phyloP scores from a whole-genome alignment of 352 stramenopile species.

The Blastocystis sp. region DNA sequence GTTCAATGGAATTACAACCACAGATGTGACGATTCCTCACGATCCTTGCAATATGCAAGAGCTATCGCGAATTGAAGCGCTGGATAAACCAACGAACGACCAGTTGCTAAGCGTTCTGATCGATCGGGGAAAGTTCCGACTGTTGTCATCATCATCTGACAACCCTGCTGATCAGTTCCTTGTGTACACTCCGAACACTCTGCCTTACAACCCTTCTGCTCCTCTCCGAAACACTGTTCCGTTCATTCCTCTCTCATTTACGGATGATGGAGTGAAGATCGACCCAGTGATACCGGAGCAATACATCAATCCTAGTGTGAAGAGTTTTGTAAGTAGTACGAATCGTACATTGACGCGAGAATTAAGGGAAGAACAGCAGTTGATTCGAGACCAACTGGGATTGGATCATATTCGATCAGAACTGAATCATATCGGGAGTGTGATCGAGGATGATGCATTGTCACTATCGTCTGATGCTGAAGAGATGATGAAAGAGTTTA shows the following conservation, averaged over 20 bases:
- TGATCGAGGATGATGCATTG: slow-evolving; percentile 30
- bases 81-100: neutral
- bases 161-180: slow-evolving; percentile 41
- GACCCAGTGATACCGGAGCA: slow-evolving; percentile 1
- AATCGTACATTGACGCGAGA: neutral
- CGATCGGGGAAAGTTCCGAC: slow-evolving; percentile 7
- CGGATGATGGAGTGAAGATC: neutral
- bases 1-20: slow-evolving; percentile 36
- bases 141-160: slow-evolving; percentile 3
- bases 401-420: slow-evolving; percentile 33
- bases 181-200: slow-evolving; percentile 47
- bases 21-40: neutral
- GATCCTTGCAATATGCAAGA: neutral
- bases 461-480: slow-evolving; percentile 19
- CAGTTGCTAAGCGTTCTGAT: neutral
- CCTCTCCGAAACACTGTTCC: slow-evolving; percentile 34
- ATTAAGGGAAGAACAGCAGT: neutral
- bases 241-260: slow-evolving; percentile 25
- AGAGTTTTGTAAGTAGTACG: neutral
- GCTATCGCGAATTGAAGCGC: neutral
- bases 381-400: slow-evolving; percentile 22
- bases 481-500: slow-evolving; percentile 10
- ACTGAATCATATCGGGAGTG: slow-evolving; percentile 14
- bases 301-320: slow-evolving; percentile 26
- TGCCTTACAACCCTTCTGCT: slow-evolving; percentile 42